Conservation (phyloP, 2,329 filamentous ascomycete species). For the Fusarium luffae region DNA sequence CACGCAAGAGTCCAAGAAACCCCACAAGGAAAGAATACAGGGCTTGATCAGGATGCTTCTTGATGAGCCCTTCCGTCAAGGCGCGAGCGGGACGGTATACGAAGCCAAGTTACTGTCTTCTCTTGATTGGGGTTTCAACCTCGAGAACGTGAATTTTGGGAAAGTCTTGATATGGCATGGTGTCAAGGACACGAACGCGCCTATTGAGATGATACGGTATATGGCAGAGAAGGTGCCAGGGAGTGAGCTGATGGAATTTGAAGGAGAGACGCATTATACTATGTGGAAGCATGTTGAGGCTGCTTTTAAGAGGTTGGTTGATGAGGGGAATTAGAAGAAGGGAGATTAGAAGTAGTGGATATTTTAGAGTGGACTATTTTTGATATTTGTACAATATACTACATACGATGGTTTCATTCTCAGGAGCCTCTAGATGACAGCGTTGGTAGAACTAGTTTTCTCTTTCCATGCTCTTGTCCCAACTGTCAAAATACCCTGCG, state of each 20-base stretch:
- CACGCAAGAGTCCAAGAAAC: neutral
- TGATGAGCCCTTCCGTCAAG: conserved; percentile 38
- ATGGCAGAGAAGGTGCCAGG: conserved; percentile 25
- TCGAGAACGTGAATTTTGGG: neutral
- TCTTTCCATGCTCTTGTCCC: neutral
- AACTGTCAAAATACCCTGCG: neutral
- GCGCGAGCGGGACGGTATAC: neutral
- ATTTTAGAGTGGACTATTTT: neutral
- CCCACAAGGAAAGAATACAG: neutral
- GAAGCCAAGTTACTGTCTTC: conserved; percentile 25
- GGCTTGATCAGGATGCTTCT: conserved; percentile 21
- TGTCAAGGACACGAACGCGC: neutral
- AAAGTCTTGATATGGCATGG: neutral
- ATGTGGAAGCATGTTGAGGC: conserved; percentile 42
- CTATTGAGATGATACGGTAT: conserved; percentile 1
- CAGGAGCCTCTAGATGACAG: neutral
- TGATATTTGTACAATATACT: neutral
- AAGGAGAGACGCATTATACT: conserved; percentile 50
- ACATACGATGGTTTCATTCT: neutral
- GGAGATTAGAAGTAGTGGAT: rapidly evolving
- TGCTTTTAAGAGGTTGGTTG: conserved; percentile 1
- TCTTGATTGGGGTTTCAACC: neutral
- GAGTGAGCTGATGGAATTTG: conserved; percentile 48
- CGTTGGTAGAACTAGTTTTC: rapidly evolving
- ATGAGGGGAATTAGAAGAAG: rapidly evolving